phyloP scores from a whole-genome alignment of 1,139 yeast species.

The Hyphopichia khmerensis region DNA sequence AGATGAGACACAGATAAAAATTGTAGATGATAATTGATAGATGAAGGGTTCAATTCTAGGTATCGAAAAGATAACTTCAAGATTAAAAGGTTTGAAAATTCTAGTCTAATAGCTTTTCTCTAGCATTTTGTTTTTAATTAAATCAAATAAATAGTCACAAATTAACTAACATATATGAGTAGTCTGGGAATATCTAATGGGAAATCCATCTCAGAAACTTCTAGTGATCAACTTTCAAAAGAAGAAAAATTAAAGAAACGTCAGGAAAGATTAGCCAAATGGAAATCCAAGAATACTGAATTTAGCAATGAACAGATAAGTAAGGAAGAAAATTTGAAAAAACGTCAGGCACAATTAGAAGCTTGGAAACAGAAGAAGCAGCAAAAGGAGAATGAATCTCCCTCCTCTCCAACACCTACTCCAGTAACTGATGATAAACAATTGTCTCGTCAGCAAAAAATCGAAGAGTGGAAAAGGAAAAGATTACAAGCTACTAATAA shows the following conservation, averaged over 20 bases:
- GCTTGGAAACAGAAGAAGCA: constrained; percentile 31
- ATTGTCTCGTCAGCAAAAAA: constrained; percentile 25
- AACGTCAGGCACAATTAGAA: constrained; percentile 39
- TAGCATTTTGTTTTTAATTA: too few relatives aligned
- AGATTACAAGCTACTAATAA: constrained; percentile 12
- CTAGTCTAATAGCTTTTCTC: too few relatives aligned
- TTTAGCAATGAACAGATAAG: background rate
- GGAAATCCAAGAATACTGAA: constrained; percentile 23
- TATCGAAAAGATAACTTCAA: too few relatives aligned
- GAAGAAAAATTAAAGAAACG: constrained; percentile 36
- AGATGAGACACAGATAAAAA: too few relatives aligned
- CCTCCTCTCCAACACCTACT: constrained; percentile 5
- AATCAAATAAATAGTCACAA: too few relatives aligned
- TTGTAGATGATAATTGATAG: too few relatives aligned
- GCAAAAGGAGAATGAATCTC: constrained; percentile 1
- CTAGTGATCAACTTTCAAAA: constrained; percentile 15
- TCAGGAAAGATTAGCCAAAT: constrained; percentile 40
- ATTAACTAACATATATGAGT: too few relatives aligned
- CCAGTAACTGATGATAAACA: constrained; percentile 11
- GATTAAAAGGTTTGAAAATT: background rate
- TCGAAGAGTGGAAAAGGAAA: constrained; percentile 43
- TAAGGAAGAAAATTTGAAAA: constrained; percentile 34
- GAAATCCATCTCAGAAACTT: constrained; percentile 1
- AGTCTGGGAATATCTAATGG: background rate
- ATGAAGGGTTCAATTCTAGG: too few relatives aligned